Conservation (phyloP, 148 eudicot genomes). For the Amaranthus cruentus region DNA sequence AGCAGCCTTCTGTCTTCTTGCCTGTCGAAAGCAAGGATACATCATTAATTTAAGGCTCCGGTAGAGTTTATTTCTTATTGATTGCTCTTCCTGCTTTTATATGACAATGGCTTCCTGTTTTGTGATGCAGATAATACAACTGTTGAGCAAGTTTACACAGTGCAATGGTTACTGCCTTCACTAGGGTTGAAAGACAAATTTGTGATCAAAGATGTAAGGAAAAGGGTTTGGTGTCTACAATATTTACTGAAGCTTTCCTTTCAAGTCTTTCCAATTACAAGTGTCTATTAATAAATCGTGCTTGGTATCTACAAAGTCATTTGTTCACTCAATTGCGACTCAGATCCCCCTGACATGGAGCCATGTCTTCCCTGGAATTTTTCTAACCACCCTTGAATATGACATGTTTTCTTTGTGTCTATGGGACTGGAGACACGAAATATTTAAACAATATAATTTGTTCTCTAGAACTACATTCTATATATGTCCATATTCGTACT, state of each 20-base stretch:
- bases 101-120: not conserved
- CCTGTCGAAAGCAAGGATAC: not conserved
- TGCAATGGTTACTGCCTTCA: conserved; percentile 77
- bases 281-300: not conserved
- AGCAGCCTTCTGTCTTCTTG: not conserved
- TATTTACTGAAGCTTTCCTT: conserved; percentile 5
- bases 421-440: not conserved
- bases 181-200: conserved; percentile 55
- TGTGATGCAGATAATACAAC: conserved; percentile 38
- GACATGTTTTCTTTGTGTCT: not conserved
- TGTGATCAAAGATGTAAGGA: conserved; percentile 50
- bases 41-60: not conserved
- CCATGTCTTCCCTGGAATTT: conserved; percentile 1
- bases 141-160: conserved; percentile 35
- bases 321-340: no score
- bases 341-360: not conserved
- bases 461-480: not conserved
- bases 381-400: not conserved
- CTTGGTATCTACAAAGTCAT: not conserved
- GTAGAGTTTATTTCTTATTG: not conserved
- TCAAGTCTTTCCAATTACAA: not conserved
- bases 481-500: not conserved
- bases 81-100: not conserved
- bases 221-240: not conserved
- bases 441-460: not conserved